Evolutionary conservation across 192 early-diverging fungal genomes (phyloP), one percentile per base, ranked within the genome.

Genomic region (Podila horticola): DNA sequence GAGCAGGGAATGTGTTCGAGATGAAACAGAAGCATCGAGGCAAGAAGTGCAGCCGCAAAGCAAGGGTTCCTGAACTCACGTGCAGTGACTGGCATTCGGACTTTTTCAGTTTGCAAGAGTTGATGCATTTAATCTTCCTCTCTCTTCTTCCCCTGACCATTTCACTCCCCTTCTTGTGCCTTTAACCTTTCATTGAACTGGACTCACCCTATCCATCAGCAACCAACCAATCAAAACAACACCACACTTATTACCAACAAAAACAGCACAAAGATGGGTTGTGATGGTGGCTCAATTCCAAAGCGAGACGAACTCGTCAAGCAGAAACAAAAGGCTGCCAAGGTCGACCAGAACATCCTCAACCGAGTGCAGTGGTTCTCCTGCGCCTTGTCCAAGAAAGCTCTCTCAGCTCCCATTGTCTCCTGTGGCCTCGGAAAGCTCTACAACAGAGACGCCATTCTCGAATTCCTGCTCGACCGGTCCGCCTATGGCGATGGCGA

Each of bases 271-370:
- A 73, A 45, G 29, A 93, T 93, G 92, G 91, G 94, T 82, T 90
- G 93, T 75, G 95, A 96, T 81, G 95, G 95, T 72, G 95, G 95
- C 58, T 91, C 90, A n/a, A 97, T 97, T 83, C 95, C 95, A 52
- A 91, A 90, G 76, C 84, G 95, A 31, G 88, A 91, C 70, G 95
- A 96, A 71, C 89, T 97, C 30, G 94, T 97, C 66, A 95, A 94
- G 84, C 90, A 92, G 67, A 94, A 94, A 64, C 84, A 91, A 67
- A 89, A 88, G 38, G 83, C 85, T 11, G 87, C 90, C 68, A 87
- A 86, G 33, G 87, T 87, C 22, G 93, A 97, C 84, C 88, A 90
- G n/a, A 84, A 82, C 55, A 77, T 90, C 29, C 86, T 92, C 71
- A 82, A 84, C 64, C 66, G 83, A 52, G 90, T 89, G 29, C 68